Percentiles rank a stretch among this genome's conserved stretches.
Conservation (phyloP, 495 filamentous ascomycete species). For the Penicillium paxilli region DNA sequence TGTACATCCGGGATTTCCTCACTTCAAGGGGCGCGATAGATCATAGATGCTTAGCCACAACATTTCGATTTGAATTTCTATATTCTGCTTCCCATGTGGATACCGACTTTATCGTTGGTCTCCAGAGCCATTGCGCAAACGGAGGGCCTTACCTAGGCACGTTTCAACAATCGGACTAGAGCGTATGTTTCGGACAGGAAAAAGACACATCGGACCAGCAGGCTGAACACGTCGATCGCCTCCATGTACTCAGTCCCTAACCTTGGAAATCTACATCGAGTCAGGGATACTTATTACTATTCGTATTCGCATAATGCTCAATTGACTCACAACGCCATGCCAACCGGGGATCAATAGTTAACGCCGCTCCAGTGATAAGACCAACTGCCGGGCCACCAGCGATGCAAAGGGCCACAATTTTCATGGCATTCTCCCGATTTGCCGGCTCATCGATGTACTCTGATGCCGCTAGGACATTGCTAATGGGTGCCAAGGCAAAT, state of each 20-base stretch:
- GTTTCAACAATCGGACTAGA: slow-evolving; percentile 28
- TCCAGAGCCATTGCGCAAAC: slow-evolving; percentile 29
- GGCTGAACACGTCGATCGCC: slow-evolving; percentile 28
- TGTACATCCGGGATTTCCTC: no score
- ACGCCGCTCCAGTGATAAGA: slow-evolving; percentile 46
- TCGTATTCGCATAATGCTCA: background rate
- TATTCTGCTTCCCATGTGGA: slow-evolving; percentile 40
- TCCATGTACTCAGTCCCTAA: slow-evolving; percentile 37
- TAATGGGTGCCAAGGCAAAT: slow-evolving; percentile 49
- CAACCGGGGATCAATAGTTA: slow-evolving; percentile 36
- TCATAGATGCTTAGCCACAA: slow-evolving; percentile 6
- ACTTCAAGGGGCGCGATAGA: background rate
- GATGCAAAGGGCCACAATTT: slow-evolving; percentile 42
- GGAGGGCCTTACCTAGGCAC: slow-evolving; percentile 32
- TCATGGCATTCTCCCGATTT: slow-evolving; percentile 38
- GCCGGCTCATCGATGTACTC: slow-evolving; percentile 47
- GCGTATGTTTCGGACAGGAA: slow-evolving; percentile 37
- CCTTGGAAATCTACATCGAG: no score
- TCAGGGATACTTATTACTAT: background rate
- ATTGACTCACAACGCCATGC: slow-evolving; percentile 39
- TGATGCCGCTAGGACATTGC: slow-evolving; percentile 45
- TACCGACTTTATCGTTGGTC: slow-evolving; percentile 38
- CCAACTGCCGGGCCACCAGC: slow-evolving; percentile 45
- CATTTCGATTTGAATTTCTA: slow-evolving; percentile 35
- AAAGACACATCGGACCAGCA: slow-evolving; percentile 26